Conservation (phyloP, 257 asterid genomes). For the Parsonsia alboflavescens region DNA sequence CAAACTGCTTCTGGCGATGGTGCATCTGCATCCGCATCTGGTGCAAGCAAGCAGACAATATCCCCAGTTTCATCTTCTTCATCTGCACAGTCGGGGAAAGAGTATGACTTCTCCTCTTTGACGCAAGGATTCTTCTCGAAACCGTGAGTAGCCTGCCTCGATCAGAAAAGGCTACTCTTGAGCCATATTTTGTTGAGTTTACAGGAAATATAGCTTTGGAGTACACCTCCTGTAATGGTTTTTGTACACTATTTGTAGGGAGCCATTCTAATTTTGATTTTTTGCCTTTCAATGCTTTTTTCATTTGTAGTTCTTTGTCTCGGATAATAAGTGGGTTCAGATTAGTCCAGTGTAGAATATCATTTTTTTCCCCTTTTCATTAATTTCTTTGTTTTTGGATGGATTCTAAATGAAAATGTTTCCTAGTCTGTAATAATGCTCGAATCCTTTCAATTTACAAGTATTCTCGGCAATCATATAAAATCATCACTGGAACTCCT, state of each 20-base stretch:
- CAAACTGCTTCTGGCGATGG: conserved; percentile 52
- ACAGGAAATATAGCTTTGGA: conserved; percentile 29
- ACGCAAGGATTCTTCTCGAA: conserved; percentile 82
- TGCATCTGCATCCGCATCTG: conserved; percentile 31
- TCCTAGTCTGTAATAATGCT: not conserved
- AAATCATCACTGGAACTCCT: not conserved
- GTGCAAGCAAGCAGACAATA: conserved; percentile 36
- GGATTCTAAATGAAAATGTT: not conserved
- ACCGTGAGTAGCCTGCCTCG: conserved; percentile 25
- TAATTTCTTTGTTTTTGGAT: not conserved
- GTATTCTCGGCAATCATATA: not conserved
- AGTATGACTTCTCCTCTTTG: conserved; percentile 87
- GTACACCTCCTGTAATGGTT: conserved; percentile 33
- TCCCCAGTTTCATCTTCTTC: conserved; percentile 46
- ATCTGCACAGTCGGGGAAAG: conserved; percentile 58
- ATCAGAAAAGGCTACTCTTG: conserved; percentile 7
- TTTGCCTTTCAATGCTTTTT: conserved; percentile 18
- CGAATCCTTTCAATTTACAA: not conserved
- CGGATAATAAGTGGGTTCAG: conserved; percentile 33
- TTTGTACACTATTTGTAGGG: conserved; percentile 48
- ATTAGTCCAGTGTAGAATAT: conserved; percentile 18
- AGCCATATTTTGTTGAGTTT: conserved; percentile 22
- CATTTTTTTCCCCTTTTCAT: not conserved
- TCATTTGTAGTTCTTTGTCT: conserved; percentile 35
- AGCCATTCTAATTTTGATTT: conserved; percentile 27